phyloP scores from a whole-genome alignment of 2,329 filamentous ascomycete species.

The Talaromyces islandicus region DNA sequence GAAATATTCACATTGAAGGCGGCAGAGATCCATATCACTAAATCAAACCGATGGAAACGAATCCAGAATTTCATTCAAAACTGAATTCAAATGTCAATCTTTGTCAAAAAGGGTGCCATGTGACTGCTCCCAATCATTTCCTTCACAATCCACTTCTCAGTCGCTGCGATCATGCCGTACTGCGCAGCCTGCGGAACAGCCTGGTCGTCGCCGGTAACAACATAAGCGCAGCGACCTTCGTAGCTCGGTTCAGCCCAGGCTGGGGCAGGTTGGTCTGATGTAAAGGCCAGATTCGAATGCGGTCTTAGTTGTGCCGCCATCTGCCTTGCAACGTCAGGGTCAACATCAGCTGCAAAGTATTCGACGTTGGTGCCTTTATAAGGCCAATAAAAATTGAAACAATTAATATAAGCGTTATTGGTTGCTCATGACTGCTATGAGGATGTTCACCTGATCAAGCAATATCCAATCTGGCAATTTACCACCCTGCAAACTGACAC shows the following conservation, averaged over 20 bases:
- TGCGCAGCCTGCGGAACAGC: slow-evolving; percentile 19
- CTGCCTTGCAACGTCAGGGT: not conserved
- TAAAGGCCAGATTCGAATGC: slow-evolving; percentile 19
- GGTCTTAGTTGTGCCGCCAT: slow-evolving; percentile 14
- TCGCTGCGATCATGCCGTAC: slow-evolving; percentile 18
- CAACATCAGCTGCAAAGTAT: slow-evolving; percentile 4
- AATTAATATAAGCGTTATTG: not conserved
- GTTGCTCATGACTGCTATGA: slow-evolving; percentile 7
- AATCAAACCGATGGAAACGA: not conserved
- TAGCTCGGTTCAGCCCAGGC: slow-evolving; percentile 21
- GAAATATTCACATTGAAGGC: no score
- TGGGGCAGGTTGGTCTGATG: slow-evolving; percentile 16
- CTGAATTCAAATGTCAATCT: slow-evolving; percentile 1
- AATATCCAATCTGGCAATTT: slow-evolving; percentile 19
- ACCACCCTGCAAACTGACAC: slow-evolving; percentile 18
- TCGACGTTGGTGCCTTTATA: not conserved
- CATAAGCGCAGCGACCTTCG: slow-evolving; percentile 15
- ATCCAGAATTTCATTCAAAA: slow-evolving; percentile 2
- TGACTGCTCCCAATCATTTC: slow-evolving; percentile 13
- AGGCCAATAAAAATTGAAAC: slow-evolving; percentile 2
- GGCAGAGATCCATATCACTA: not conserved
- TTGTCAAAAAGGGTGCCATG: slow-evolving; percentile 13
- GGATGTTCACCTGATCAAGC: slow-evolving; percentile 15
- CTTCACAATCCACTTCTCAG: slow-evolving; percentile 17
- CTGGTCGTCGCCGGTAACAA: slow-evolving; percentile 17